Percentiles rank a stretch among this genome's conserved stretches.
Evolutionary conservation across 129 eudicot species (phyloP).

Genomic region (Rutidosis leptorrhynchoides): DNA sequence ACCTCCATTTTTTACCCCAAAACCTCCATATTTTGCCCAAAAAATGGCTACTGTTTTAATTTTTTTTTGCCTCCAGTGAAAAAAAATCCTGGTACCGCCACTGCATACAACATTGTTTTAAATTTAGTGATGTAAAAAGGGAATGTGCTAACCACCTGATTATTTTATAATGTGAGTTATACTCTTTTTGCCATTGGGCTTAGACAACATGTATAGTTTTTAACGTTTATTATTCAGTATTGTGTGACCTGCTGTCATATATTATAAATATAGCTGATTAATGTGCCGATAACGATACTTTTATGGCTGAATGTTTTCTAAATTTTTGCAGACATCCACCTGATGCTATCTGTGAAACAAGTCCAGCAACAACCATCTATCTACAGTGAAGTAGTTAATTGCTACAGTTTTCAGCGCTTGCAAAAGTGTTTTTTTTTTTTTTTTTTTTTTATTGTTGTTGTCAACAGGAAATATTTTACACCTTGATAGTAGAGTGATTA

Average conservation of each 20-base stretch:
- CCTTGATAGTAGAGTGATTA: conserved; percentile 9
- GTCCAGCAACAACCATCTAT: not conserved
- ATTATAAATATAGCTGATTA: not conserved
- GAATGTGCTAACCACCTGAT: not conserved
- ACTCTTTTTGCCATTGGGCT: not conserved
- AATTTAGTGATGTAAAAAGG: not conserved
- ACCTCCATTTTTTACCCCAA: too few species aligned
- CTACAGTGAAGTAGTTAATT: not conserved
- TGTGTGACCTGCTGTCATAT: not conserved
- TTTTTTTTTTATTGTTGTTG: too few species aligned
- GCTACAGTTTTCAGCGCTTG: not conserved
- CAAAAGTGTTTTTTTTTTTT: not conserved
- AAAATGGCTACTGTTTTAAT: too few species aligned
- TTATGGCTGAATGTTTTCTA: not conserved
- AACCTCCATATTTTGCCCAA: too few species aligned
- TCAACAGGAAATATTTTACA: not conserved
- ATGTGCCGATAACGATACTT: not conserved
- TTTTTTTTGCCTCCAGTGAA: too few species aligned
- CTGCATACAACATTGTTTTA: not conserved
- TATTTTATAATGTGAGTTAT: not conserved
- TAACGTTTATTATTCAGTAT: not conserved
- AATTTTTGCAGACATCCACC: conserved; percentile 26
- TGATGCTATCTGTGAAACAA: conserved; percentile 25
- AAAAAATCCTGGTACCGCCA: too few species aligned
- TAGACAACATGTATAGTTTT: not conserved